These are phyloP conservation scores for Rhizopus delemar DNA, from an alignment of 371 early-diverging fungal species.

Conservation along the genomic window DNA sequence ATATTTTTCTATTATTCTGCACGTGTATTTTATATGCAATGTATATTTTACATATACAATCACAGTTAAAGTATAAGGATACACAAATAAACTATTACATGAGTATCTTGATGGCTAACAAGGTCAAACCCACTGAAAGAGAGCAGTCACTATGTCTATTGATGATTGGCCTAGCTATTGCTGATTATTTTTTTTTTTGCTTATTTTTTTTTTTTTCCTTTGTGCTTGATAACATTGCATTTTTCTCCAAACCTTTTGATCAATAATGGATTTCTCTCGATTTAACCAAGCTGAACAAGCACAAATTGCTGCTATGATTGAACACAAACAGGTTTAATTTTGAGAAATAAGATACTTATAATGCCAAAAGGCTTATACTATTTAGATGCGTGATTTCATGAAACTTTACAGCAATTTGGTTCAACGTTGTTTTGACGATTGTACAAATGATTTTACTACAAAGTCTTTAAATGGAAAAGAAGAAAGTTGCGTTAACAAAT, in stretches of 20 bases:
- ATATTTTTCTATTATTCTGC: not conserved
- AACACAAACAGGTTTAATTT: constrained; percentile 76
- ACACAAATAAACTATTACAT: no score
- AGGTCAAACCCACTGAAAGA: no score
- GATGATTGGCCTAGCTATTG: no score
- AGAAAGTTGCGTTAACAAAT: constrained; percentile 82
- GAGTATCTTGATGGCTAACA: no score
- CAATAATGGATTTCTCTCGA: constrained; percentile 65
- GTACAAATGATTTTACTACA: constrained; percentile 89
- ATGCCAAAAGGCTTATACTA: no score
- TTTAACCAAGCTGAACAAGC: constrained; percentile 71
- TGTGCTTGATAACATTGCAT: no score
- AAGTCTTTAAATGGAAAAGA: constrained; percentile 82
- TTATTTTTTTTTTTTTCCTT: constrained; percentile 2
- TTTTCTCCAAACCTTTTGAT: not conserved
- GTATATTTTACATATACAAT: no score
- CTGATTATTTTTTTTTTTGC: no score
- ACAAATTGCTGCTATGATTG: constrained; percentile 81
- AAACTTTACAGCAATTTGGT: constrained; percentile 80
- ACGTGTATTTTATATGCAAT: no score
- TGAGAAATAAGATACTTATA: no score
- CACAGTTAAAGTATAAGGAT: no score
- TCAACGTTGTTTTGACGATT: constrained; percentile 89
- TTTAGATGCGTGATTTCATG: constrained; percentile 88
- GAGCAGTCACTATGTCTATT: no score